Evolutionary conservation across 2,329 filamentous ascomycete species (phyloP).

Genomic region (Leptographium lundbergii): DNA sequence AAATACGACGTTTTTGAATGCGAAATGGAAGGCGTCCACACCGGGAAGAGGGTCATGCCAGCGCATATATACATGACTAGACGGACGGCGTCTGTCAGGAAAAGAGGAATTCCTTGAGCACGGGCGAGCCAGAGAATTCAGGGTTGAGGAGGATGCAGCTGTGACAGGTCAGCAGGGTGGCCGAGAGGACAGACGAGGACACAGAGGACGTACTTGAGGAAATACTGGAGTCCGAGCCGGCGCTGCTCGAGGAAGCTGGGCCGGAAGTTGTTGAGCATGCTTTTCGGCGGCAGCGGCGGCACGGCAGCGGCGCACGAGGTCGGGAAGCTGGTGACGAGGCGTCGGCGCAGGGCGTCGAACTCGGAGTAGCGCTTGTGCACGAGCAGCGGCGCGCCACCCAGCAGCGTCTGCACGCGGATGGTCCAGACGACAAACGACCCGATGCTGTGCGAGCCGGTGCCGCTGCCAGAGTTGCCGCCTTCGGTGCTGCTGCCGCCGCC

Average conservation of each 20-base stretch:
- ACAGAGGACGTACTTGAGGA: slow-evolving; percentile 65
- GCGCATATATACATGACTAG: not conserved
- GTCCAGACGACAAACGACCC: slow-evolving; percentile 97
- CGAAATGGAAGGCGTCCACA: not conserved
- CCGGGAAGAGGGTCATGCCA: too few relatives aligned
- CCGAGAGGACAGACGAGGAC: not conserved
- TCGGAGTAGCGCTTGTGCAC: slow-evolving; percentile 76
- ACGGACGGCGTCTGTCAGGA: slow-evolving; percentile 10
- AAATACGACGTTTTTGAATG: not conserved
- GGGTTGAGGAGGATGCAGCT: slow-evolving; percentile 88
- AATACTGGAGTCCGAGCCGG: slow-evolving; percentile 74
- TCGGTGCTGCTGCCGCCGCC: not conserved
- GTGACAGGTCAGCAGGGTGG: slow-evolving; percentile 2
- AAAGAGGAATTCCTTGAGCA: slow-evolving; percentile 85
- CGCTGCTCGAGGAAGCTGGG: slow-evolving; percentile 77
- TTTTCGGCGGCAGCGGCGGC: slow-evolving; percentile 84
- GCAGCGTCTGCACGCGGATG: slow-evolving; percentile 70
- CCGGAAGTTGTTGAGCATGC: slow-evolving; percentile 73
- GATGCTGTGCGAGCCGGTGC: slow-evolving; percentile 28
- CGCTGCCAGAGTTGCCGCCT: not conserved
- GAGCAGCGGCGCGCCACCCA: slow-evolving; percentile 49
- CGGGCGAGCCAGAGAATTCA: slow-evolving; percentile 82
- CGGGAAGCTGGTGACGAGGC: slow-evolving; percentile 70
- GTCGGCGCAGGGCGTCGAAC: slow-evolving; percentile 69
- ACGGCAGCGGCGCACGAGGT: slow-evolving; percentile 65